Evolutionary conservation across 2,329 filamentous ascomycete genomes (phyloP), one percentile per base, ranked within the genome.

Genomic region (Orbilia quercus): DNA sequence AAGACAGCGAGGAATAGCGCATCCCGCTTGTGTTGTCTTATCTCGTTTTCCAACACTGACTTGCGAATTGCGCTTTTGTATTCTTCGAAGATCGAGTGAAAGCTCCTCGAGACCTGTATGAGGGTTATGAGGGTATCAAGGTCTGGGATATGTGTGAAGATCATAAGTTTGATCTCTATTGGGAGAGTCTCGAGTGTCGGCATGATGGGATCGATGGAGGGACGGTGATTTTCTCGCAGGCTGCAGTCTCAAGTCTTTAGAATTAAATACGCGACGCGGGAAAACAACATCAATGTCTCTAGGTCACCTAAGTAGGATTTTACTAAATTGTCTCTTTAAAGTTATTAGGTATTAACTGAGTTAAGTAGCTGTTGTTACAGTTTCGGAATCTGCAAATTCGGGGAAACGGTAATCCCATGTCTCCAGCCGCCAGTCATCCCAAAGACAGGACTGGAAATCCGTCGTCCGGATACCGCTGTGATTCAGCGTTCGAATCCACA

Each of bases 361-460:
- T 9, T 31, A 31, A 9, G 28, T 31, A 31, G 28, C 9, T 4
- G 5, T 31, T 31, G 28, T 9, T 31, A 5, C 5, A 5, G 28
- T 4, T 31, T 31, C 28, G 3, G 16, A 20, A 18, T 45, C 42
- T 28, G 20, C 45, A 64, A 64, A 25, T 25, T 23, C 6, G 47
- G 62, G 42, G 23, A 48, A 57, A 3, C 42, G 1, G 14, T 65
- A 65, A 1, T 48, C 62, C 62, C 62, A 65, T 1, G 50, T 47
- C 16, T 65, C 42, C 16, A 65, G 34, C 20, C 62, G 28, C 62
- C 62, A 65, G 48, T 65, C 62, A 25, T 65, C 62, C 62, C 62
- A 65, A 18, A 65, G 44, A 20, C 59, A 64, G 9, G 25, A 28
- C 20, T 54, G 59, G 23, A 64, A 47, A 12, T 64, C 48, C 4